Conservation (phyloP, 2,329 filamentous ascomycete species). For the Huntiella abstrusa region DNA sequence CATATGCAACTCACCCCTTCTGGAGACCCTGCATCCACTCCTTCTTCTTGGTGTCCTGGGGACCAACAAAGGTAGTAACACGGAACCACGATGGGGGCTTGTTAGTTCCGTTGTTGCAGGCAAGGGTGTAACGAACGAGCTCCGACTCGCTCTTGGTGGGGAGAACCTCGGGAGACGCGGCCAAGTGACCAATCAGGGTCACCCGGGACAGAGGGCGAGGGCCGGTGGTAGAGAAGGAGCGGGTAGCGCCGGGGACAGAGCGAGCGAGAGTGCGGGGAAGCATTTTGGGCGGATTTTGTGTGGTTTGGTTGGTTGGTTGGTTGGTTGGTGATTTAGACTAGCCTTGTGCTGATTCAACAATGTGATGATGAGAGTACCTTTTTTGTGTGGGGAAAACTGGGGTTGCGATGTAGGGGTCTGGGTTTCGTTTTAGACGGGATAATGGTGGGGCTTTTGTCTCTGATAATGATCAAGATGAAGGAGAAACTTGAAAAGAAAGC, state of each 20-base stretch:
- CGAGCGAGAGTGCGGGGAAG: too few relatives aligned
- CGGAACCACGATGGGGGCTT: slow-evolving; percentile 72
- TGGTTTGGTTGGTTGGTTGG: too few relatives aligned
- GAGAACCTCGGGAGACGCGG: slow-evolving; percentile 55
- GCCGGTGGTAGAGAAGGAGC: slow-evolving; percentile 59
- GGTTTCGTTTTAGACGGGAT: too few relatives aligned
- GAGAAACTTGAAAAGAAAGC: too few relatives aligned
- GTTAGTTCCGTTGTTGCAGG: slow-evolving; percentile 47
- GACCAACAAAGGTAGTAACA: slow-evolving; percentile 50
- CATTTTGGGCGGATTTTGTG: slow-evolving; percentile 22
- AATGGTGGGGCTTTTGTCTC: too few relatives aligned
- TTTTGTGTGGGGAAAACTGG: slow-evolving; percentile 3
- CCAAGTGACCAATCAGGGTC: slow-evolving; percentile 72
- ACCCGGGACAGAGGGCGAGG: slow-evolving; percentile 55
- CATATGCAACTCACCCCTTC: slow-evolving; percentile 54
- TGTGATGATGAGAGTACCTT: background rate
- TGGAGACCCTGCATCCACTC: slow-evolving; percentile 55
- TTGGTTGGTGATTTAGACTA: too few relatives aligned
- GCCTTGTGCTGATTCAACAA: background rate
- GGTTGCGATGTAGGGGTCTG: too few relatives aligned
- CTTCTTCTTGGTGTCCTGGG: slow-evolving; percentile 50
- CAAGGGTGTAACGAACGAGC: slow-evolving; percentile 59
- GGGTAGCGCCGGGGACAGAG: slow-evolving; percentile 21
- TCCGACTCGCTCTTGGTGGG: slow-evolving; percentile 50
- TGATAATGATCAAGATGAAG: too few relatives aligned